phyloP scores from a whole-genome alignment of 768 basidiomycete genomes.

The Lentinula aciculospora region DNA sequence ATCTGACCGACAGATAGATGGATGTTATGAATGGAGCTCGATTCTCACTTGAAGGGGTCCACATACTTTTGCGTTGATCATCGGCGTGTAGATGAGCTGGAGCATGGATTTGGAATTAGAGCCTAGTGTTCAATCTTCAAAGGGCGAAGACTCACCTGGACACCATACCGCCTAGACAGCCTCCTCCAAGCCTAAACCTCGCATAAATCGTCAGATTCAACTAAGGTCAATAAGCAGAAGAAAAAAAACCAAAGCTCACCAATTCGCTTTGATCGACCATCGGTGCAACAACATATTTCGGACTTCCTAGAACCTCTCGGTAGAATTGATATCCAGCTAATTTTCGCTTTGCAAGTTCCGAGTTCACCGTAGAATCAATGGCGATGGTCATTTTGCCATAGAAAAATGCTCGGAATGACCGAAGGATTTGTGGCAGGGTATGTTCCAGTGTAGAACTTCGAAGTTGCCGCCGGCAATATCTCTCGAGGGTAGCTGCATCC shows the following conservation, averaged over 20 bases:
- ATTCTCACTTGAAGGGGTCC: background rate
- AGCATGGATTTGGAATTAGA: background rate
- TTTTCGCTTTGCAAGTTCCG: constrained; percentile 24
- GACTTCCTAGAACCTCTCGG: constrained; percentile 67
- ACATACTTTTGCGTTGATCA: constrained; percentile 89
- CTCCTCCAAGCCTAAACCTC: constrained; percentile 79
- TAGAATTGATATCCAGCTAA: constrained; percentile 83
- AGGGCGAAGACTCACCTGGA: constrained; percentile 45
- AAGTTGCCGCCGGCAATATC: background rate
- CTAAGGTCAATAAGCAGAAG: no score
- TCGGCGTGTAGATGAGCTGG: constrained; percentile 90
- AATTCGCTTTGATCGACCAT: constrained; percentile 99
- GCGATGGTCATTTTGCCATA: background rate
- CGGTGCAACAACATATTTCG: constrained; percentile 89
- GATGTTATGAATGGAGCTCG: no score
- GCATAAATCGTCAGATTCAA: background rate
- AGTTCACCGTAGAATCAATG: background rate
- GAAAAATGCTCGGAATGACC: background rate
- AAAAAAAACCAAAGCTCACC: constrained; percentile 40
- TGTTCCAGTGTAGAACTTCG: no score
- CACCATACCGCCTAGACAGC: constrained; percentile 77
- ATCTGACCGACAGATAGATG: constrained; percentile 37
- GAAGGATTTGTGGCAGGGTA: background rate
- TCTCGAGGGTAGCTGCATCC: no score
- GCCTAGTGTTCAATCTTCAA: background rate